Evolutionary conservation across 176 grass and related monocot species (phyloP), one percentile per base, ranked within the genome.

Genomic region (Carex myosuroides): DNA sequence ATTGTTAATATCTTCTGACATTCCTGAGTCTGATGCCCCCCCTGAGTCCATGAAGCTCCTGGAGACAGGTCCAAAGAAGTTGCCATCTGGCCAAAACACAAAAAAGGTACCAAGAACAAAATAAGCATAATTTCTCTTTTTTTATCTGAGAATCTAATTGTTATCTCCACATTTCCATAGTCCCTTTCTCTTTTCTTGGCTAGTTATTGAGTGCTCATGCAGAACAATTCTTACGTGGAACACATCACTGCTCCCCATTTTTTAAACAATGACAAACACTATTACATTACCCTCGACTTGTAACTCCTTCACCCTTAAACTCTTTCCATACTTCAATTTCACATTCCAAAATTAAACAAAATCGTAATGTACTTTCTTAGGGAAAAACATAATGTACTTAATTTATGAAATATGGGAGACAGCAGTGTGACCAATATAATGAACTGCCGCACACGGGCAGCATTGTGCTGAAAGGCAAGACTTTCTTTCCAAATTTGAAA

Each of bases 11-110:
- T 89, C 91, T 71, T 93, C 95, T 22, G 92, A 98, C 22, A 95
- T 90, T 88, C 89, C 95, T 60, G 91, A 84, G 84, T 94, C 95
- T 22, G 95, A 94, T 22, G 84, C 66, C 70, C 90, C 89, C 76
- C 88, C 91, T 24, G 70, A 86, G 87, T 60, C 89, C 86, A 98
- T 89, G 86, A 98, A 98, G 70, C 89, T 95, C 65, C 86, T 86
- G 29, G 95, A 98, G 32, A 98, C 89, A 20, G 91, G 88, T 16
- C 95, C 95, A 87, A 98, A 98, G 53, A 95, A 95, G 85, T 98
- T 90, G 20, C 89, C 95, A 90, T 95, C 95, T 98, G 87, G 44
- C 44, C 79, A 75, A 86, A 84, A 37, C 6, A 84, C 79, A 75
- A 85, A 84, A 33, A 78, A 53, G 5, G 3, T 22, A 77, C 20